Conservation (phyloP, 306 rosid species). For the Coriaria nepalensis region DNA sequence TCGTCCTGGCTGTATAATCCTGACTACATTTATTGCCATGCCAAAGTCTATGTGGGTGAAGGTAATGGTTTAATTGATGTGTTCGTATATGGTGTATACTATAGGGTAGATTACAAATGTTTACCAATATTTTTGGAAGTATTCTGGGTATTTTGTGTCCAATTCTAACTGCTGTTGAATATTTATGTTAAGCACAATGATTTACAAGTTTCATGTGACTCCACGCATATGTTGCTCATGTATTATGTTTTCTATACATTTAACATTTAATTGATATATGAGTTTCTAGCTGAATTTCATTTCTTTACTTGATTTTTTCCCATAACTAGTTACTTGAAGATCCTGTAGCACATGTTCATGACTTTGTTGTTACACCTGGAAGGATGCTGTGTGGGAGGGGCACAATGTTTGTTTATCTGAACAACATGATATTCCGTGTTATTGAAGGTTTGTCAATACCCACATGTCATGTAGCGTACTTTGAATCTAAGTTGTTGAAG, state of each 20-base stretch:
- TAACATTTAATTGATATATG: not conserved
- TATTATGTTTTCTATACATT: not conserved
- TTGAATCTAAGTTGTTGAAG: too few relatives aligned
- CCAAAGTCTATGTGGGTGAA: slow-evolving; percentile 84
- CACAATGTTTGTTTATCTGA: slow-evolving; percentile 47
- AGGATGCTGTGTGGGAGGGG: slow-evolving; percentile 73
- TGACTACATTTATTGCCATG: slow-evolving; percentile 83
- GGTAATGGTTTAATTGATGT: slow-evolving; percentile 31
- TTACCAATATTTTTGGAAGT: too few relatives aligned
- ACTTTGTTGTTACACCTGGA: slow-evolving; percentile 55
- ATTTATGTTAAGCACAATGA: not conserved
- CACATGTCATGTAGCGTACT: not conserved
- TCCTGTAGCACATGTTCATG: slow-evolving; percentile 40
- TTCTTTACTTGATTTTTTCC: slow-evolving; percentile 4
- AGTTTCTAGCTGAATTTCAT: not conserved
- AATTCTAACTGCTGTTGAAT: too few relatives aligned
- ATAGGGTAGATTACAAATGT: too few relatives aligned
- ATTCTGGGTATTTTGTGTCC: too few relatives aligned
- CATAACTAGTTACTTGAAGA: slow-evolving; percentile 52
- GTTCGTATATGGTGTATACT: not conserved
- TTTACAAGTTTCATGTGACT: not conserved
- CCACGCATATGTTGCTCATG: not conserved
- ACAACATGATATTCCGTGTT: slow-evolving; percentile 53
- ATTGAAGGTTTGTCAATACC: slow-evolving; percentile 43
- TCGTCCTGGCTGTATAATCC: slow-evolving; percentile 90